phyloP scores from a whole-genome alignment of 306 rosid species.

The Calophaca sinica region DNA sequence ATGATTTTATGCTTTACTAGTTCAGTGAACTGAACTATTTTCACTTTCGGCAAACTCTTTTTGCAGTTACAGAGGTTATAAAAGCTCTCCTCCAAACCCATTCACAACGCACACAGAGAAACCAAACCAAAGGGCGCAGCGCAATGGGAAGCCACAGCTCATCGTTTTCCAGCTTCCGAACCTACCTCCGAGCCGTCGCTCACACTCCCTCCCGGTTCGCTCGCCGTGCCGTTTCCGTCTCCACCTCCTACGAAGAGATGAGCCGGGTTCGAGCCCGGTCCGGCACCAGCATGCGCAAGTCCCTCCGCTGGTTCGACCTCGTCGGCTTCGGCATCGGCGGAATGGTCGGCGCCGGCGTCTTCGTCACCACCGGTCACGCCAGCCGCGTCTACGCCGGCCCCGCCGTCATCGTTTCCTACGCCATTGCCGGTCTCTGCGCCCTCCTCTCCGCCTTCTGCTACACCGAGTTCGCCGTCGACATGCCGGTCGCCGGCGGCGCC shows the following conservation, averaged over 20 bases:
- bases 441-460: slow-evolving; percentile 95
- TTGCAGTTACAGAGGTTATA: too few relatives aligned
- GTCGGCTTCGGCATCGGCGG: slow-evolving; percentile 84
- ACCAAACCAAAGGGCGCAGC: background rate
- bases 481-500: slow-evolving; percentile 99
- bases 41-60: too few relatives aligned
- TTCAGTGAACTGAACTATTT: too few relatives aligned
- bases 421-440: slow-evolving; percentile 97
- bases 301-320: slow-evolving; percentile 88
- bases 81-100: too few relatives aligned
- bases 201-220: slow-evolving; percentile 74
- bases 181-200: slow-evolving; percentile 69
- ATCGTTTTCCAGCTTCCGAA: slow-evolving; percentile 70
- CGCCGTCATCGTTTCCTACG: slow-evolving; percentile 76
- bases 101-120: too few relatives aligned
- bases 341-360: slow-evolving; percentile 94
- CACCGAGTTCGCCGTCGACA: slow-evolving; percentile 95
- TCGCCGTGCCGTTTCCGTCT: slow-evolving; percentile 71
- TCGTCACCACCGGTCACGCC: slow-evolving; percentile 87
- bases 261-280: slow-evolving; percentile 66
- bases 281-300: slow-evolving; percentile 68
- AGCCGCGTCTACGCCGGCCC: slow-evolving; percentile 70
- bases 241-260: slow-evolving; percentile 80
- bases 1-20: too few relatives aligned
- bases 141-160: slow-evolving; percentile 62